These are phyloP conservation scores for Neurospora sp. DNA, from an alignment of 495 filamentous ascomycete genomes.

Conservation along the genomic window DNA sequence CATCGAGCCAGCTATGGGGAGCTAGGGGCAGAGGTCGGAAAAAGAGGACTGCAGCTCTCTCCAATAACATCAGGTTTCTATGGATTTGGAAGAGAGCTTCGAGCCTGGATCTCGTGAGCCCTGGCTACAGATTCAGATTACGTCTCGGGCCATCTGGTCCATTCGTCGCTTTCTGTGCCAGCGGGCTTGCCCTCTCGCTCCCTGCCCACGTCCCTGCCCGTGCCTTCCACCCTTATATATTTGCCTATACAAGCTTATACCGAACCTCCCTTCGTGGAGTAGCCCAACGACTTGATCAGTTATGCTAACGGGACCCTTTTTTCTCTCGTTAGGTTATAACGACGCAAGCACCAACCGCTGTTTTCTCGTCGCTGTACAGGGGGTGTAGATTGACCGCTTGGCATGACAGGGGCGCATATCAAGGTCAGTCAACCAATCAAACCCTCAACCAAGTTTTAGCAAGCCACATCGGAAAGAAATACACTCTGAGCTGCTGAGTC, in stretches of 20 bases:
- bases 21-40: background rate
- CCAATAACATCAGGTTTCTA: background rate
- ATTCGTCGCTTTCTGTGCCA: background rate
- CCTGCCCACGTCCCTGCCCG: background rate
- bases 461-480: constrained; percentile 7
- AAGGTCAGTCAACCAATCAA: constrained; percentile 26
- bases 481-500: background rate
- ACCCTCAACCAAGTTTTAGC: constrained; percentile 10
- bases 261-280: background rate
- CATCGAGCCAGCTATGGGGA: background rate
- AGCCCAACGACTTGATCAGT: background rate
- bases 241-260: background rate
- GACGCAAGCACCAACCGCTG: background rate
- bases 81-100: background rate
- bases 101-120: background rate
- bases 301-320: constrained; percentile 11
- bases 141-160: background rate
- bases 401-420: constrained; percentile 19
- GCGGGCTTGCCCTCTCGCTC: background rate
- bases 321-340: constrained; percentile 7
- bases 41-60: background rate
- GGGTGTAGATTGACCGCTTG: constrained; percentile 20
- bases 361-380: constrained; percentile 10
- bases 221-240: background rate
- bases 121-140: background rate